Percentiles rank a stretch among this genome's conserved stretches.
Evolutionary conservation across 495 filamentous ascomycete species (phyloP).

Genomic region (Penicillium samsonianum): DNA sequence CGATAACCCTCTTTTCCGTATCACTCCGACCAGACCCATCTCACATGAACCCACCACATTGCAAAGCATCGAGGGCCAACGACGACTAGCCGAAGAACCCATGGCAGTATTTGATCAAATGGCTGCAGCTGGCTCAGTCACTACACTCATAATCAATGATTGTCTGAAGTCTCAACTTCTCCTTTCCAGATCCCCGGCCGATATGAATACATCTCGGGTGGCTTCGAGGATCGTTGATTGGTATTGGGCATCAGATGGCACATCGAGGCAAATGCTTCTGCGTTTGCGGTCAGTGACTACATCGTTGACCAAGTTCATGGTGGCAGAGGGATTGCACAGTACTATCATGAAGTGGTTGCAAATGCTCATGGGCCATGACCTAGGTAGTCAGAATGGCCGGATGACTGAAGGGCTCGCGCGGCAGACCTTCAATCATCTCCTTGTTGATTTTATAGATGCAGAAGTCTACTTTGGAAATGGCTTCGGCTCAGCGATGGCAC

Average conservation of each 20-base stretch:
- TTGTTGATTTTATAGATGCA: conserved; percentile 34
- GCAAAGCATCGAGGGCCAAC: conserved; percentile 17
- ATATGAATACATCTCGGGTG: conserved; percentile 37
- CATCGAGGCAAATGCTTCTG: conserved; percentile 30
- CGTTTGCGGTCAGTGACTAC: conserved; percentile 20
- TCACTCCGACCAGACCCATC: conserved; percentile 30
- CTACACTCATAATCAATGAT: conserved; percentile 14
- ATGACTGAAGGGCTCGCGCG: conserved; percentile 26
- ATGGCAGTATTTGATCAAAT: conserved; percentile 45
- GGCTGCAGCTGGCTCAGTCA: conserved; percentile 41
- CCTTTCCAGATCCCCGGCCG: conserved; percentile 24
- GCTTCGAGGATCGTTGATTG: conserved; percentile 40
- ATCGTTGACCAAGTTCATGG: conserved; percentile 42
- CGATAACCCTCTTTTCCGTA: conserved; percentile 63
- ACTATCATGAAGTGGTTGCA: conserved; percentile 38
- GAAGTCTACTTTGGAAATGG: conserved; percentile 41
- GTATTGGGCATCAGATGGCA: conserved; percentile 44
- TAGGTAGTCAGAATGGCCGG: conserved; percentile 30
- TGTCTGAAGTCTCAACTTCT: conserved; percentile 42
- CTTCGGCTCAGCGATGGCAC: conserved; percentile 30
- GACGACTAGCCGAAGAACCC: conserved; percentile 33
- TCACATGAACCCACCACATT: conserved; percentile 15
- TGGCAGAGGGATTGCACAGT: conserved; percentile 39
- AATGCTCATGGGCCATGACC: conserved; percentile 32
- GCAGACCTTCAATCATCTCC: conserved; percentile 28